phyloP scores from a whole-genome alignment of 805 yeast genomes.

The Candida silvicultrix region DNA sequence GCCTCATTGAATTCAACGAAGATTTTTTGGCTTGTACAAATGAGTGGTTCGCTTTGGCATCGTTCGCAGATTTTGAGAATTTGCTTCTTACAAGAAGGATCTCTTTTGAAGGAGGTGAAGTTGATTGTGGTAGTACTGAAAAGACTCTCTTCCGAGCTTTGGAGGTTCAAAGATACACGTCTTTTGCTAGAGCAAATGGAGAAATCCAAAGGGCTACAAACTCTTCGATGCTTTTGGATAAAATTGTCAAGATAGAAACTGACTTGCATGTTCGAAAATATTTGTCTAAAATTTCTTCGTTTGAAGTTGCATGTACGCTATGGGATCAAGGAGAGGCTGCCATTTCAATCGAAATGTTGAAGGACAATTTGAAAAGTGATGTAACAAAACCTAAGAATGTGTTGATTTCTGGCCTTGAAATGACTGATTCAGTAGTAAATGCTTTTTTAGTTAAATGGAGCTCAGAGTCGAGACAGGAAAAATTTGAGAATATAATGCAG shows the following conservation, averaged over 20 bases:
- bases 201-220: slow-evolving; percentile 46
- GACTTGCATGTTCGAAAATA: neutral
- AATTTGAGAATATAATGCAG: slow-evolving; percentile 50
- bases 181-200: slow-evolving; percentile 29
- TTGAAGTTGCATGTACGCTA: slow-evolving; percentile 51
- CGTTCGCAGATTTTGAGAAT: slow-evolving; percentile 33
- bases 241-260: slow-evolving; percentile 22
- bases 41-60: slow-evolving; percentile 32
- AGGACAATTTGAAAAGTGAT: slow-evolving; percentile 16
- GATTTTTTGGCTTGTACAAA: slow-evolving; percentile 9
- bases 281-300: slow-evolving; percentile 14
- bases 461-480: slow-evolving; percentile 62
- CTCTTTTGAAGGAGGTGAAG: slow-evolving; percentile 12
- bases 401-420: slow-evolving; percentile 7
- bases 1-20: slow-evolving; percentile 1
- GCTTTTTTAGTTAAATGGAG: slow-evolving; percentile 60
- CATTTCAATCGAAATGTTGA: slow-evolving; percentile 52
- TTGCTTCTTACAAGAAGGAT: slow-evolving; percentile 37
- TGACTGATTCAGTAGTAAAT: slow-evolving; percentile 24
- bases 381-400: slow-evolving; percentile 3
- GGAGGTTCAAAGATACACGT: slow-evolving; percentile 39
- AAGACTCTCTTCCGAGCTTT: slow-evolving; percentile 20
- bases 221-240: slow-evolving; percentile 38
- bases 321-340: slow-evolving; percentile 60
- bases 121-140: slow-evolving; percentile 2